Base-by-base conservation (phyloP, 352 stramenopile genomes). In the Labyrinthula sp. region DNA sequence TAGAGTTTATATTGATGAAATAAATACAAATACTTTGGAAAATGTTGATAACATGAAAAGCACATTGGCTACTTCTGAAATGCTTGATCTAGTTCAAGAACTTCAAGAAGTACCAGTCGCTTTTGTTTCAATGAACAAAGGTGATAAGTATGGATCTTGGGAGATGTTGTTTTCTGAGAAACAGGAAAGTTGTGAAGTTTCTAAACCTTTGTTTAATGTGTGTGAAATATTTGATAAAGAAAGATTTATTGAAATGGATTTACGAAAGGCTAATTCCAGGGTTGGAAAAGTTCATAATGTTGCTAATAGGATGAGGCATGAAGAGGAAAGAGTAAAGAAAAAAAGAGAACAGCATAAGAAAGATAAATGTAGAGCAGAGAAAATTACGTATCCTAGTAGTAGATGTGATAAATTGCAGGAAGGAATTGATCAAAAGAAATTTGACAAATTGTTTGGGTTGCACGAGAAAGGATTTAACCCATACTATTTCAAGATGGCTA, bases 291-390 rank as follows among this genome's bases (percentile, higher is more conserved):
- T 52, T 2, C 43, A 52, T 25, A 15, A 27, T 15, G 43, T 35
- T 6, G 43, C 38, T 20, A 52, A 52, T 31, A 31, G 43, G 12
- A 25, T 52, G 3, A 35, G 37, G 4, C 40, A 52, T 28, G 43
- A 52, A 29, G 31, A 12, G n/a, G 38, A 54, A 20, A 31, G 43
- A 18, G 43, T 52, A 21, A 14, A 38, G 18, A 52, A 52, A 22
- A 52, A 52, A 28, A 55, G 17, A 21, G 43, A 52, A 28, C 31
- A 52, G 34, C 29, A 50, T 18, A 52, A 54, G 38, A 52, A 52
- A 29, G 17, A 10, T 15, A 3, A 35, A 4, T 52, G 43, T 25
- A 31, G 43, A 31, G 43, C 30, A 9, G 7, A 12, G 12, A 55
- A 52, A n/a, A 33, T 52, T 2, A 15, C 38, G 8, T 52, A 52